Evolutionary conservation across 2,329 filamentous ascomycete genomes (phyloP), one percentile per base, ranked within the genome.

Genomic region (Fusarium oxysporum): DNA sequence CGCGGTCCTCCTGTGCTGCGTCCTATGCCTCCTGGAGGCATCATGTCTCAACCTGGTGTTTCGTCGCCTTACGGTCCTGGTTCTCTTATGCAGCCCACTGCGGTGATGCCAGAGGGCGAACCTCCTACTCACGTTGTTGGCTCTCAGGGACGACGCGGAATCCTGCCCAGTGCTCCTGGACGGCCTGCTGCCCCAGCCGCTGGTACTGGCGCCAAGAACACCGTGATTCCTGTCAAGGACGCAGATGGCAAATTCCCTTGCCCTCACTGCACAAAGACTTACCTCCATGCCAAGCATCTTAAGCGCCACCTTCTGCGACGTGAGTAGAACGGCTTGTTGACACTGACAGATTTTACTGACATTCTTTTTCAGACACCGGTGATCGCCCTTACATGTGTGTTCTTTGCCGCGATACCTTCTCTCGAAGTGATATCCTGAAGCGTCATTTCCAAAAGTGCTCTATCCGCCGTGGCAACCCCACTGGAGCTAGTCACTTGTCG

Each of bases 391-490:
- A 99, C 86, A 97, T 97, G 91, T 99, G 96, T 85, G 94, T 97
- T 75, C 88, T 99, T 57, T 99, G 96, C 87, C 95, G 96, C 82
- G 96, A 98, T 83, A 98, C 95, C 38, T 99, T 99, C 84, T 97
- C 94, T 54, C 92, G 96, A 82, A 97, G 95, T 87, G 96, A 99
- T 81, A 98, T 99, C 75, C 86, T 99, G 79, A 99, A 99, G 88
- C 94, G 96, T 74, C 96, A 99, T 85, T 99, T 98, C 85, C 95
- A 98, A 83, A 99, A 99, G 87, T 99, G 96, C 86, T 98, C 96
- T 43, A 94, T 98, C 74, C 92, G 96, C 78, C 92, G 96, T 81
- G 96, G 96, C 65, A 98, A 98, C 84, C 96, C 96, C 61, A 97
- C 95, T 21, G 95, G 95, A 77, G 94, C 94, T 72, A 97, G 93